These are phyloP conservation scores for Pythium biforme DNA, from an alignment of 352 stramenopile genomes.

Conservation along the genomic window DNA sequence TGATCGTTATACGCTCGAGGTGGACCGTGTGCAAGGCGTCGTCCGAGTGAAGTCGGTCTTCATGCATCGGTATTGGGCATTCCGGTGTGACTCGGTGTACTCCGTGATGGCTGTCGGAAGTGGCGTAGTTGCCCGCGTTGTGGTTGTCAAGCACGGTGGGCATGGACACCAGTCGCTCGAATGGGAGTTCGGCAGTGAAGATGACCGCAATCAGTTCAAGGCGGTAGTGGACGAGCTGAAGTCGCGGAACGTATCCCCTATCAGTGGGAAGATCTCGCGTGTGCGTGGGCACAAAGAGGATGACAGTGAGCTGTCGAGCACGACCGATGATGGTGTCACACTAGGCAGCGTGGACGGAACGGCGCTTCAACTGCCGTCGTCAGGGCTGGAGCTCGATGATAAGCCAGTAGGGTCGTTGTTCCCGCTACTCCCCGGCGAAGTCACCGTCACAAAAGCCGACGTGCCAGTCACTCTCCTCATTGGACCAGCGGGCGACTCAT, in stretches of 20 bases:
- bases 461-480: constrained; percentile 60
- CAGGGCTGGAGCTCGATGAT: constrained; percentile 5
- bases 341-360: neutral
- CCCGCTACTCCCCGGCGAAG: constrained; percentile 39
- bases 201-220: constrained; percentile 64
- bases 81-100: constrained; percentile 66
- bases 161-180: constrained; percentile 59
- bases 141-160: constrained; percentile 57
- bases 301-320: neutral
- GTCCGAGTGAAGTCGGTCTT: constrained; percentile 81
- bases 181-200: constrained; percentile 74
- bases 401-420: constrained; percentile 11
- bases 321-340: neutral
- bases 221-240: constrained; percentile 40
- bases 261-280: neutral
- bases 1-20: constrained; percentile 76
- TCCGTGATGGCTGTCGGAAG: constrained; percentile 25
- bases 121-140: constrained; percentile 36
- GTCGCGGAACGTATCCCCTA: constrained; percentile 12
- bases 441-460: constrained; percentile 38
- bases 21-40: constrained; percentile 68
- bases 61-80: constrained; percentile 80
- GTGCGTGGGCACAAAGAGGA: neutral
- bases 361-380: neutral
- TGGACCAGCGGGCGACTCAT: constrained; percentile 51